Base-by-base conservation (phyloP, 352 stramenopile genomes). In the Globisporangium alternatum region DNA sequence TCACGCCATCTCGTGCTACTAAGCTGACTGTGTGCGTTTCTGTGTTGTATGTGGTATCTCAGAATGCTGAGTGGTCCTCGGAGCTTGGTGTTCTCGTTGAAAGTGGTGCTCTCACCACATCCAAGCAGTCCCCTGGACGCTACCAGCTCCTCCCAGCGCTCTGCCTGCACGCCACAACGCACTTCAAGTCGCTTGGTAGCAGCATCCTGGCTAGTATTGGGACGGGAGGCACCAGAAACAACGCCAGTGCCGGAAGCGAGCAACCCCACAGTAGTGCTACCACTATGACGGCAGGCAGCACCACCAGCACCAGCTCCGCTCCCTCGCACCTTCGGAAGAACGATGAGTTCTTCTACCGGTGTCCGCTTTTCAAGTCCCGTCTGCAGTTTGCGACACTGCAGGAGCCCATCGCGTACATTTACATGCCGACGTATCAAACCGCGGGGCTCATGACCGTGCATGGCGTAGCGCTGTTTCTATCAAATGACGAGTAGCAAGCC, bases 31-130 rank as follows among this genome's bases (percentile, higher is more conserved):
- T 12, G 33, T 39, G 33, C 10, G 33, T 39, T 39, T 12, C 37
- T 19, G 15, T 61, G 2, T 28, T 21, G 9, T 60, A 10, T 47
- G 8, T 31, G 8, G 2, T 13, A 5, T 5, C 22, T 12, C 47
- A 85, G 78, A 83, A 82, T 35, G 76, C 76, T 7, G 21, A 37
- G 1, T 86, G 75, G 78, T 75, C 60, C 12, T 39, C 63, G 22
- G 69, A 78, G 15, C 41, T 62, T 8, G 65, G 59, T 2, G 65
- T 56, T 21, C 43, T 70, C 22, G 60, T 70, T 13, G 59, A 57
- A 13, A 44, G 19, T 5, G 35, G 30, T 43, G 21, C 53, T n/a
- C 19, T 25, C 28, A 57, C 37, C 39, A 15, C 52, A 25, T 8
- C 10, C 33, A 58, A 21, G 31, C 22, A 39, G 30, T 9, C n/a